A percentile compares a stretch with the other conserved stretches of the same genome.
These are phyloP conservation scores for Areca catechu DNA, from an alignment of 176 grass and related monocot genomes.

Conservation along the genomic window DNA sequence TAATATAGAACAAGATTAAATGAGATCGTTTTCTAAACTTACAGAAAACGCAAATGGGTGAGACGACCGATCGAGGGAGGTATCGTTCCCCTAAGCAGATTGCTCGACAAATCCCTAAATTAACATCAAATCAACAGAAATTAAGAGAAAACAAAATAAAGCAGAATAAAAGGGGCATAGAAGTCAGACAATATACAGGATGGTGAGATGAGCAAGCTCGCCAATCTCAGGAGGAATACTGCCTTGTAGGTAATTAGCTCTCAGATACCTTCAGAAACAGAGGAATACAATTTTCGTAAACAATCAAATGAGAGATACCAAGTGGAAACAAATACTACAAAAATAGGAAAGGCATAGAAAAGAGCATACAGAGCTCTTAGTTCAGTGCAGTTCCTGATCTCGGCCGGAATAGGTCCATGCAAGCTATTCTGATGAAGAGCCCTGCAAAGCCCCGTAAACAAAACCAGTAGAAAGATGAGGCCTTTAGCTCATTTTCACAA, in stretches of 20 bases:
- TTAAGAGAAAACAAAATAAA: not conserved
- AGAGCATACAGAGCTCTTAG: slow-evolving; percentile 54
- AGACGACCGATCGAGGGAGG: slow-evolving; percentile 64
- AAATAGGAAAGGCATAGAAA: slow-evolving; percentile 7
- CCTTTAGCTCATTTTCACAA: not conserved
- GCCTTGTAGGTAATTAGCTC: slow-evolving; percentile 96
- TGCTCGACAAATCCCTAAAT: slow-evolving; percentile 79
- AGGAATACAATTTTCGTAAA: not conserved
- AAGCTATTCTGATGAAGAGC: slow-evolving; percentile 96
- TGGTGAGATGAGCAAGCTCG: slow-evolving; percentile 61
- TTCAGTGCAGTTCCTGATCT: slow-evolving; percentile 86
- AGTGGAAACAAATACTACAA: not conserved
- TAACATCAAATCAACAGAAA: slow-evolving; percentile 5
- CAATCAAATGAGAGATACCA: not conserved
- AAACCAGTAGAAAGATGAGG: slow-evolving; percentile 1
- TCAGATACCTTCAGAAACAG: slow-evolving; percentile 47
- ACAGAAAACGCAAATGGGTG: slow-evolving; percentile 66
- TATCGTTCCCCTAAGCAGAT: slow-evolving; percentile 67
- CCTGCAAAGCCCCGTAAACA: slow-evolving; percentile 23
- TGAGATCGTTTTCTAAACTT: slow-evolving; percentile 7
- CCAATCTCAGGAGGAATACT: slow-evolving; percentile 79
- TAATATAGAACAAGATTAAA: not conserved
- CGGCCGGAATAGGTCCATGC: slow-evolving; percentile 66
- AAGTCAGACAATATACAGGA: slow-evolving; percentile 43
- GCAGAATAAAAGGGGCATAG: not conserved